These are phyloP conservation scores for Penicillium rolfsii DNA, from an alignment of 2,329 filamentous ascomycete genomes.

Conservation along the genomic window DNA sequence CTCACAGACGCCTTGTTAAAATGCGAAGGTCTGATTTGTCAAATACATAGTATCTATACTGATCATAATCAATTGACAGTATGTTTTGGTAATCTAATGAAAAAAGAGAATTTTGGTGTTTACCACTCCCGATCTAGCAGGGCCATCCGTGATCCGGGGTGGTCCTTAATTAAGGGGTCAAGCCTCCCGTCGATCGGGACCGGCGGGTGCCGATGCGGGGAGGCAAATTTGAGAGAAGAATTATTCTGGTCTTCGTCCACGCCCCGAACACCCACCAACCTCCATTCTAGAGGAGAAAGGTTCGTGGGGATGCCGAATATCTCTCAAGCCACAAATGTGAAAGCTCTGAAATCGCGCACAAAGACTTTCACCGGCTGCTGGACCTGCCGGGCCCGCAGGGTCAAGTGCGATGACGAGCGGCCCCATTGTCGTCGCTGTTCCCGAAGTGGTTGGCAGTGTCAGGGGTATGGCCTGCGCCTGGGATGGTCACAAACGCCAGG, in stretches of 20 bases:
- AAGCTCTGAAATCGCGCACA: constrained; percentile 20
- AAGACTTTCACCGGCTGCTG: constrained; percentile 34
- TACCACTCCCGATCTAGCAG: neutral
- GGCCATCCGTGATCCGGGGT: neutral
- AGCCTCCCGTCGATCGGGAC: constrained; percentile 4
- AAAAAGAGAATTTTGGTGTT: too few species aligned
- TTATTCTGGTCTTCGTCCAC: neutral
- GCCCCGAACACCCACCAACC: neutral
- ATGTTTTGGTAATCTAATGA: too few species aligned
- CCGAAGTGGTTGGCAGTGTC: constrained; percentile 27
- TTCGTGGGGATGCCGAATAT: constrained; percentile 23
- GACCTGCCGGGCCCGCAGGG: constrained; percentile 29
- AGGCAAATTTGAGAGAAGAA: constrained; percentile 1
- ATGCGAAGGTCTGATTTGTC: too few species aligned
- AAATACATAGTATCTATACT: too few species aligned
- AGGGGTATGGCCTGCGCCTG: constrained; percentile 29
- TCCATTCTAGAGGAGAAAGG: neutral
- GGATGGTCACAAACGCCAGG: constrained; percentile 26
- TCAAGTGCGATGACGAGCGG: constrained; percentile 31
- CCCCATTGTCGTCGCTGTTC: constrained; percentile 27
- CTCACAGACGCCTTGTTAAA: too few species aligned
- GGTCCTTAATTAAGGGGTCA: neutral
- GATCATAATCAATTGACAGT: too few species aligned
- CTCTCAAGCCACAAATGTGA: constrained; percentile 17
- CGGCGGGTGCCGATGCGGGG: constrained; percentile 19